Evolutionary conservation across 805 yeast genomes (phyloP).

Genomic region (Geotrichum ghanense): DNA sequence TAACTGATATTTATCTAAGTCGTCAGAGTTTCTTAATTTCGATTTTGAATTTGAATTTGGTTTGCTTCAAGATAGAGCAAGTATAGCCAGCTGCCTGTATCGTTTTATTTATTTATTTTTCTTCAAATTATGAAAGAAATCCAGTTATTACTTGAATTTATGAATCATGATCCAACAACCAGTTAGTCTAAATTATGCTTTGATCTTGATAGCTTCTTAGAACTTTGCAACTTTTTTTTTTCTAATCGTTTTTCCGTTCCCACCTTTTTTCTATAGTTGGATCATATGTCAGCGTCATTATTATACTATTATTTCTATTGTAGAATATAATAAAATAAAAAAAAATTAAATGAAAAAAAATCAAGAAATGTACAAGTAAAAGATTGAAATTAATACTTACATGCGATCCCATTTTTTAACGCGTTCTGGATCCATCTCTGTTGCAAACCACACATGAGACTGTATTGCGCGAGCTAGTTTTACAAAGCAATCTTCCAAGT

Average conservation of each 20-base stretch:
- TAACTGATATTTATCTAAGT: no score
- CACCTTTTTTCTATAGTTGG: background rate
- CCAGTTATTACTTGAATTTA: no score
- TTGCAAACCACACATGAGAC: constrained; percentile 33
- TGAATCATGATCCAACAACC: no score
- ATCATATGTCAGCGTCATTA: no score
- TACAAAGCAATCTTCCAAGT: constrained; percentile 45
- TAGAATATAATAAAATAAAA: no score
- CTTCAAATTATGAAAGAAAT: no score
- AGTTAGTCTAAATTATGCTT: background rate
- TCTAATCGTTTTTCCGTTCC: background rate
- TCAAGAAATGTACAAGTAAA: background rate
- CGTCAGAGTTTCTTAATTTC: no score
- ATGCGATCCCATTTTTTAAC: background rate
- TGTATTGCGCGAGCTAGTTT: constrained; percentile 47
- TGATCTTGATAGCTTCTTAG: background rate
- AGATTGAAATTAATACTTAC: background rate
- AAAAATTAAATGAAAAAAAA: background rate
- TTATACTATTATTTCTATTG: no score
- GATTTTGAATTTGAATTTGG: no score
- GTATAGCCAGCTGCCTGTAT: no score
- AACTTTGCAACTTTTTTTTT: background rate
- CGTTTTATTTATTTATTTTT: no score
- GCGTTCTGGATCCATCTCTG: background rate
- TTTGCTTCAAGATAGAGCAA: no score